A percentile compares a stretch with the other conserved stretches of the same genome.
These are phyloP conservation scores for Lyophyllum decastes DNA, from an alignment of 768 basidiomycete species.

Conservation along the genomic window DNA sequence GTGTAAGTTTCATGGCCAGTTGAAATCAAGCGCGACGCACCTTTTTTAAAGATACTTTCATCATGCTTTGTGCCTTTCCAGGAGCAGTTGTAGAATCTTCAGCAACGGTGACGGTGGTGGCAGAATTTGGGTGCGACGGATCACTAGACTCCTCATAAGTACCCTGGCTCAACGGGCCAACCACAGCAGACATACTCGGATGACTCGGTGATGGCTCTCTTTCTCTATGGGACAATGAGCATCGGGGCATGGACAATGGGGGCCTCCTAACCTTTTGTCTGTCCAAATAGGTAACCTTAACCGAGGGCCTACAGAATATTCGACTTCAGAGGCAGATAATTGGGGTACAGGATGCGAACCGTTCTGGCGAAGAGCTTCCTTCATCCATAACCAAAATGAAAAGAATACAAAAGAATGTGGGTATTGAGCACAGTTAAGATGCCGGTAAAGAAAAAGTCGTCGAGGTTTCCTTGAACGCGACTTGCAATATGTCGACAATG, in stretches of 20 bases:
- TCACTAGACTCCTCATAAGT: slow-evolving; percentile 11
- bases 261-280: slow-evolving; percentile 32
- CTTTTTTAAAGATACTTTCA: slow-evolving; percentile 1
- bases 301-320: slow-evolving; percentile 13
- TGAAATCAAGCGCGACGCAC: slow-evolving; percentile 1
- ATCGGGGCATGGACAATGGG: not conserved
- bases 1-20: not conserved
- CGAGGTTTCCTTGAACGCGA: not conserved
- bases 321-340: not conserved
- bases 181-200: slow-evolving; percentile 15
- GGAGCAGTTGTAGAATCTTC: not conserved
- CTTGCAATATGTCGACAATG: not conserved
- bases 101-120: not conserved
- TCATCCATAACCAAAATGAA: slow-evolving; percentile 13
- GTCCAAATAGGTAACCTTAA: slow-evolving; percentile 34
- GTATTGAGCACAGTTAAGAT: not conserved
- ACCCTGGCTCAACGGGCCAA: not conserved
- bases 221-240: slow-evolving; percentile 24
- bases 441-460: not conserved
- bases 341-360: slow-evolving; percentile 8
- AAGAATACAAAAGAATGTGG: slow-evolving; percentile 19
- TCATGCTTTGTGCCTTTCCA: not conserved
- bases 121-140: slow-evolving; percentile 7
- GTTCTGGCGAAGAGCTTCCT: slow-evolving; percentile 15
- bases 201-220: slow-evolving; percentile 21